Percentiles rank a stretch among this genome's conserved stretches.
Conservation (phyloP, 768 basidiomycete genomes). For the Tulasnella sp. region DNA sequence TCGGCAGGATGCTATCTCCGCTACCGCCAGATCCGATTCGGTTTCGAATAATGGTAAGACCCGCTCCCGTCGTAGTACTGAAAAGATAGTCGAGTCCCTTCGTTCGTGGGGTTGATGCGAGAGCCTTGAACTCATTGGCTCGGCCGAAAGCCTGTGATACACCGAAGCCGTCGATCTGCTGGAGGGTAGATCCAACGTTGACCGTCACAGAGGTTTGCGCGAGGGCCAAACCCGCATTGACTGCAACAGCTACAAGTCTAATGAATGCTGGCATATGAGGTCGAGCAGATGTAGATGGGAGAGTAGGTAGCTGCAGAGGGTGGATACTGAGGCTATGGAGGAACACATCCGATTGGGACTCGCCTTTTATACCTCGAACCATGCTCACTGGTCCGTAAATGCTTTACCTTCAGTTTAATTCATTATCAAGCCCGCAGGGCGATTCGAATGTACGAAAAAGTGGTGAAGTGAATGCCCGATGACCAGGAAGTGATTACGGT, state of each 20-base stretch:
- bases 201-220: conserved; percentile 19
- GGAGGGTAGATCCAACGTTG: conserved; percentile 17
- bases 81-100: conserved; percentile 32
- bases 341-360: background rate
- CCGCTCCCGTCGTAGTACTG: conserved; percentile 25
- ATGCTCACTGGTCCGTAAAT: background rate
- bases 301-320: background rate
- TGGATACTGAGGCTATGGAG: no score
- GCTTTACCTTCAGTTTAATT: background rate
- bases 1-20: background rate
- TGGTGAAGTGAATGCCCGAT: no score
- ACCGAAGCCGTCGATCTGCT: conserved; percentile 32
- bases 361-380: background rate
- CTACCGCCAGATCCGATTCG: conserved; percentile 26
- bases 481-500: no score
- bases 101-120: conserved; percentile 16
- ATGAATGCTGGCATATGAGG: background rate
- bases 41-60: conserved; percentile 34
- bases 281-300: no score
- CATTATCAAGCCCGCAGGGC: background rate
- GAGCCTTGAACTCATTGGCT: conserved; percentile 21
- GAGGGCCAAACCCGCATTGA: background rate
- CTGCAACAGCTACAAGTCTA: background rate
- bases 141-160: conserved; percentile 31
- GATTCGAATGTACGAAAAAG: background rate